Base-by-base conservation (phyloP, 441 rosid genomes). In the Adansonia gregorii region DNA sequence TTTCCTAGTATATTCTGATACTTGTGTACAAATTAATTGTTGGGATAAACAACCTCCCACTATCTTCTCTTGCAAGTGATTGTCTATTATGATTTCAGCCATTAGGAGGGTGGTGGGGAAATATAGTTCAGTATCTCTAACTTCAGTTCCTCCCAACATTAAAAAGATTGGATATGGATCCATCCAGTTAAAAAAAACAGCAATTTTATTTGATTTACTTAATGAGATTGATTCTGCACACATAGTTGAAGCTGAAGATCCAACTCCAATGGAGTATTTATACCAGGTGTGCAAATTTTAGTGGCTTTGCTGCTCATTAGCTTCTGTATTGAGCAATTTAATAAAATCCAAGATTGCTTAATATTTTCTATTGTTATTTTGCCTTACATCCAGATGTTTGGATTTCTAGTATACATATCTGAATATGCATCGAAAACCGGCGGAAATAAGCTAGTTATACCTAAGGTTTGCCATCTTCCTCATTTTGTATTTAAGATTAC, bases 241-340 rank as follows among this genome's bases (percentile, higher is more conserved):
- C 74, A 85, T 83, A 72, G 83, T 86, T 51, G 82, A 82, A 73
- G 88, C 93, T 49, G 60, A 82, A 66, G 83, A 88, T 72, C 98
- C 98, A 60, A 64, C 88, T 66, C 83, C 97, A 39, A 92, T 94
- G 98, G 99, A 95, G 85, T 86, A 89, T 82, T 83, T 85, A 6
- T 95, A 95, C 74, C 97, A 95, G 93, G 98, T 94, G 65, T 22
- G 78, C 78, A 54, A 35, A 48, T 15, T 56, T 61, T 74, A 58
- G 63, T 67, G 78, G 55, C 39, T 73, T 67, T 76, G 6, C 35
- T 48, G 41, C 49, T 67, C 41, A 22, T 17, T 22, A 52, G 56
- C 17, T 68, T 75, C 64, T 39, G 22, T 15, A 7, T 61, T 58
- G n/a, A 19, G 54, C 76, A 22, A 15, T 79, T 65, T 39, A 54